Percentiles rank a stretch among this genome's conserved stretches.
Evolutionary conservation across 768 basidiomycete genomes (phyloP).

Genomic region (Clitopilus passeckerianus): DNA sequence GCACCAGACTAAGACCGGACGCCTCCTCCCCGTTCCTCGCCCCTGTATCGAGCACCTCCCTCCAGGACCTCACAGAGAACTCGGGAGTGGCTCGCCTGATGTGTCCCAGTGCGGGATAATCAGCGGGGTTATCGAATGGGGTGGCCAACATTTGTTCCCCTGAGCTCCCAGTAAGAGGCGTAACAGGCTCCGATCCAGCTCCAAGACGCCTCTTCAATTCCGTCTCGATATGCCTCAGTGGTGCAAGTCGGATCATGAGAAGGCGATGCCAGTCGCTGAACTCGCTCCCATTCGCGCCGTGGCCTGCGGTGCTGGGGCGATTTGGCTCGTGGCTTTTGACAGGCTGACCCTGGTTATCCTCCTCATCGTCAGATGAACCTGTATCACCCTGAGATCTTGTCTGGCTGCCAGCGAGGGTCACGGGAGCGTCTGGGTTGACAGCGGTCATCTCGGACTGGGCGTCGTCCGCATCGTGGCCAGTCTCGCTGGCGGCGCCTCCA

Average conservation of each 20-base stretch:
- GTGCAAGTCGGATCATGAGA: conserved; percentile 56
- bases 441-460: conserved; percentile 18
- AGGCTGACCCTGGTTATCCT: conserved; percentile 5
- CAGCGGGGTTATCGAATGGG: conserved; percentile 35
- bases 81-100: conserved; percentile 26
- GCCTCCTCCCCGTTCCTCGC: background rate
- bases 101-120: conserved; percentile 13
- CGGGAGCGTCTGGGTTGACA: background rate
- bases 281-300: conserved; percentile 12
- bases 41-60: conserved; percentile 33
- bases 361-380: conserved; percentile 12
- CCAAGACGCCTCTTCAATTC: conserved; percentile 62
- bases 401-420: background rate
- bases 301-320: background rate
- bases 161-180: conserved; percentile 11
- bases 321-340: background rate
- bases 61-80: conserved; percentile 52
- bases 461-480: conserved; percentile 27
- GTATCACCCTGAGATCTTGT: background rate
- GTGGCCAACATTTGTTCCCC: conserved; percentile 35
- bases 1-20: background rate
- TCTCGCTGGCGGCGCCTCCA: conserved; percentile 11
- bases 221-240: conserved; percentile 55
- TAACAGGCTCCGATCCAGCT: conserved; percentile 32
- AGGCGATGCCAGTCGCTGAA: conserved; percentile 49